phyloP scores from a whole-genome alignment of 208 protist genomes.

The Leishmania martiniquensis region DNA sequence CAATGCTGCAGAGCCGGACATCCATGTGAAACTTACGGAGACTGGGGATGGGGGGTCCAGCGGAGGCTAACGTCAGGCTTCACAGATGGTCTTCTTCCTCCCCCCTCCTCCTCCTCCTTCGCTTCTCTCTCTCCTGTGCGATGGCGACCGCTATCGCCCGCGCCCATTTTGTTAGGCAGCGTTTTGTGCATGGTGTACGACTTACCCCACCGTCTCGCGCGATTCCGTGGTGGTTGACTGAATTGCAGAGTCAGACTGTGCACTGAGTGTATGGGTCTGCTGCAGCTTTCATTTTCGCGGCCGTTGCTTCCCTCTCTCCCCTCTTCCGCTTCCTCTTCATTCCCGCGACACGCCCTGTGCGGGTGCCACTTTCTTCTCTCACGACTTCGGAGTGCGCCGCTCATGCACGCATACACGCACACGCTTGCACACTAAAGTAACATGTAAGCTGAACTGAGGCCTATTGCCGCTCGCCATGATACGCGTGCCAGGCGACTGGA shows the following conservation, averaged over 20 bases:
- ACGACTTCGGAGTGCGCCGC: not conserved
- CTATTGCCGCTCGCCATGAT: constrained; percentile 36
- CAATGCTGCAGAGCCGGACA: not conserved
- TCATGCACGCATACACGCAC: not conserved
- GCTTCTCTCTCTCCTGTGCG: not conserved
- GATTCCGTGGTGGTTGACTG: not conserved
- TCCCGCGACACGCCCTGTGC: too few species aligned
- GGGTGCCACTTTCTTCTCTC: not conserved
- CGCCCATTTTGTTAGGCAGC: not conserved
- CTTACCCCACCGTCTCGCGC: not conserved
- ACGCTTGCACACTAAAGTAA: not conserved
- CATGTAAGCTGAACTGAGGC: not conserved
- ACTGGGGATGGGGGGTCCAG: not conserved
- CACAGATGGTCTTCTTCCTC: not conserved
- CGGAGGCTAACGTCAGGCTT: not conserved
- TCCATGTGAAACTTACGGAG: not conserved
- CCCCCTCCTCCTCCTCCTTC: not conserved
- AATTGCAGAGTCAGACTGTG: not conserved
- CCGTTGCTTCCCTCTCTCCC: not conserved
- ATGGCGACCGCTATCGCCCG: not conserved
- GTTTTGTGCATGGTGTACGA: not conserved
- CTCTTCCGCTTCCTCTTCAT: not conserved
- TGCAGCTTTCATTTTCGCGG: not conserved
- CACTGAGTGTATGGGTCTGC: not conserved
- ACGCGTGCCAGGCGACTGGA: constrained; percentile 52